Conservation (phyloP, 345 rosid species). For the Populus nigra region DNA sequence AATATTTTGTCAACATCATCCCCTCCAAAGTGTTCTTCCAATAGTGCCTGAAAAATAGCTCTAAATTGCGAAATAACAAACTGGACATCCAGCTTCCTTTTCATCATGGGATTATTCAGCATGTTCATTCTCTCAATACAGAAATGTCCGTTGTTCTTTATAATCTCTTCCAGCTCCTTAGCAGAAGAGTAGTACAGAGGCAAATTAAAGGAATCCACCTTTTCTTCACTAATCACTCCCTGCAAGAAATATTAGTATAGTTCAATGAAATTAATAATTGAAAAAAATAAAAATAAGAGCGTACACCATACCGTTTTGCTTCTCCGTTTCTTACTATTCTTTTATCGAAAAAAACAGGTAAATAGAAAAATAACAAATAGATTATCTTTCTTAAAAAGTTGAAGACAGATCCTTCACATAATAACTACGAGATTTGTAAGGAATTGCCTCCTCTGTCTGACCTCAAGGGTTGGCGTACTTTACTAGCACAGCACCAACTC, state of each 20-base stretch:
- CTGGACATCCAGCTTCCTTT: background rate
- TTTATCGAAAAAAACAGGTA: too few relatives aligned
- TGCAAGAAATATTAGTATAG: background rate
- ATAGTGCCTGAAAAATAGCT: constrained; percentile 10
- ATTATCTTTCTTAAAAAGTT: too few relatives aligned
- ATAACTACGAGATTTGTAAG: too few relatives aligned
- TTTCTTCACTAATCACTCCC: constrained; percentile 23
- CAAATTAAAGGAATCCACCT: constrained; percentile 15
- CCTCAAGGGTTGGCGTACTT: too few relatives aligned
- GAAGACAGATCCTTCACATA: too few relatives aligned
- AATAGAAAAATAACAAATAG: too few relatives aligned
- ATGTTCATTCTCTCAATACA: constrained; percentile 25
- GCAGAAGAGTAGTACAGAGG: constrained; percentile 12
- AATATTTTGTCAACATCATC: background rate
- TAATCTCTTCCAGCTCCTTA: constrained; percentile 13
- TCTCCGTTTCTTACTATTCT: too few relatives aligned
- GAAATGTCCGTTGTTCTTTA: constrained; percentile 26
- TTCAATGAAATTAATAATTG: background rate
- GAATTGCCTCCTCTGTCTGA: too few relatives aligned
- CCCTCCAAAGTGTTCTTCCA: constrained; percentile 22
- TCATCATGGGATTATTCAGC: background rate
- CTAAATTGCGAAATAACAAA: background rate
- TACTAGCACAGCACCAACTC: too few relatives aligned
- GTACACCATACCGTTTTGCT: too few relatives aligned
- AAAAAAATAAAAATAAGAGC: too few relatives aligned